Evolutionary conservation across 2,329 filamentous ascomycete species (phyloP), one percentile per base, ranked within the genome.

Genomic region (Boeremia exigua): DNA sequence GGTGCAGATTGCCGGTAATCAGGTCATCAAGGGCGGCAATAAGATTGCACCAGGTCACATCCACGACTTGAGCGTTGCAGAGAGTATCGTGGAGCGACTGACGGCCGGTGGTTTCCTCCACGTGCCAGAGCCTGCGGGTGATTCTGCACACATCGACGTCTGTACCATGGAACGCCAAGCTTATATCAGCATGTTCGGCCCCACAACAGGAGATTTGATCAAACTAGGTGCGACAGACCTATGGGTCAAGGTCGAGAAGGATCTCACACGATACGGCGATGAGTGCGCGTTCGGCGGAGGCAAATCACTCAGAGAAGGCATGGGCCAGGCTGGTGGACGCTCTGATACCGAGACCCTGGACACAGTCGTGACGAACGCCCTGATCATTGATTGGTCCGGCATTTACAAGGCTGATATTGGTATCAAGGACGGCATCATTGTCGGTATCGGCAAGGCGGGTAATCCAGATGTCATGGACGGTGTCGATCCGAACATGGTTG

Each of bases 401-500:
- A 96, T 98, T 70, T 96, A 91, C 82, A 98, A 98, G 79, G 94
- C 93, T 6, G 94, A 98, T 74, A 96, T 98, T 71, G 94, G 94
- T 27, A 88, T 98, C 74, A 96, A 96, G 75, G 78, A 92, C 64
- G 93, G 94, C 2, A 73, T 89, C 34, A 97, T 98, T 68, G 88
- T 88, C 27, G 94, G 87, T 0, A 94, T 98, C 65, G 94, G 94
- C 56, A 97, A 98, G 77, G 92, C 94, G 14, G 94, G 94, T 17
- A 98, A 97, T 69, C 94, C 94, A n/a, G 94, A 98, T 76, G 86
- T 96, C 42, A 97, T 97, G 94, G 89, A 95, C 29, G 91, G 91
- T 4, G 91, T 98, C 6, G 82, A 88, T 56, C 81, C 86, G 0
- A 83, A 87, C 52, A 86, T 98, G 87, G 80, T 96, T 1, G 86